Evolutionary conservation across 1,284 basidiomycete species (phyloP), one percentile per base, ranked within the genome.

Genomic region (Athelia psychrophila): DNA sequence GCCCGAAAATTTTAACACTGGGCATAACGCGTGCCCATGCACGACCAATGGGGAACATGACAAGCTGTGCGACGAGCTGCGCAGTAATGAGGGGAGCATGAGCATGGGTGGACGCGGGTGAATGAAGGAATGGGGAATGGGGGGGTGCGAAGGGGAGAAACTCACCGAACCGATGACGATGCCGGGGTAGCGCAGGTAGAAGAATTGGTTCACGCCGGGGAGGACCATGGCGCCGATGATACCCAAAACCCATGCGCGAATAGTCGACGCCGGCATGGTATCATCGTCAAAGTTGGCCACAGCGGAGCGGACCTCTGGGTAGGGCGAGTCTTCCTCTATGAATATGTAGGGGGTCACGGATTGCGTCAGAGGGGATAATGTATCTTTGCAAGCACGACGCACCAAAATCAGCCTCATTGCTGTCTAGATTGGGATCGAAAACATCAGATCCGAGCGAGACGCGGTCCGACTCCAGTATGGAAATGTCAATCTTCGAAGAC

Each of bases 251-350:
- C 81, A 85, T 12, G 77, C 75, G 38, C 83, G 78, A 49, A 85
- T 60, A 1, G 83, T 85, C 38, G 76, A 75, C 10, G 74, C 77
- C 12, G 83, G 83, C 71, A 86, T 82, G 16, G 70, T 63, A 8
- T 78, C 76, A 62, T 87, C 84, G 58, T 87, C 84, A 24, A 77
- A 79, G 61, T 83, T 81, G 48, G 81, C 80, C 20, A 86, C 84
- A 22, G 82, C 81, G 23, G 83, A 81, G 40, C 84, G 79, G 20
- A 86, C 84, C 63, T 85, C 83, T 30, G 79, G 78, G 58, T 83
- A 83, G 0, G 81, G 80, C 12, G 80, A 83, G 58, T 76, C 62
- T 44, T 64, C 63, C 38, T 65, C 60, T 48, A 33, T n/a, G 51
- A 10, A 42, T 42, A 23, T 42, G 38, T n/a, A n/a, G n/a, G n/a